Base-by-base conservation (phyloP, 805 yeast genomes). In the Saccharomycodes ludwigii region DNA sequence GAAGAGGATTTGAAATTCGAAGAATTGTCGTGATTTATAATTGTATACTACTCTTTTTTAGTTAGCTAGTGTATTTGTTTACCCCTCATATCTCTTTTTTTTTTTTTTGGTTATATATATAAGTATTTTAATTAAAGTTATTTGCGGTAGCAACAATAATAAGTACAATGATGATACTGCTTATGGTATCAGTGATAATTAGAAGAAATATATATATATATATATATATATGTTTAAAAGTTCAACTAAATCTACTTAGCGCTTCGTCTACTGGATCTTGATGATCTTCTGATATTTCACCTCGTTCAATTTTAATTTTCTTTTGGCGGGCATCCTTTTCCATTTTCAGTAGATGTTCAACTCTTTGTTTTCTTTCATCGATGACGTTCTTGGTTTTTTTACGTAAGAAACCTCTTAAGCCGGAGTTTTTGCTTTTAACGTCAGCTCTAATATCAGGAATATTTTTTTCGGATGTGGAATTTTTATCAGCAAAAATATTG, bases 351-450 rank as follows among this genome's bases (percentile, higher is more conserved):
- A 81, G 81, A 34, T 68, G 69, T 50, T 86, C 86, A 9, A 82
- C 65, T 41, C 93, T 73, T 51, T 77, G 48, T 44, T 76, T 77
- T 47, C 95, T 75, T 54, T 84, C 83, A 52, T 84, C 94, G 39
- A 86, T 72, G 27, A 85, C 86, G 49, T 85, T 85, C 52, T 71
- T 74, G 34, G 76, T 74, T 66, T 78, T 80, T 68, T 82, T 86
- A 53, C 94, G 74, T 56, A 81, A 59, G 52, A 76, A 75, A 33
- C 76, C 70, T 51, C 95, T 76, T 38, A 88, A 59, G 2, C 85
- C 76, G 6, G 96, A 83, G 58, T 85, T 83, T 56, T 80, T 80
- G 29, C 83, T 80, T 49, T 73, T 74, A 23, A 74, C 75, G 19
- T 74, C 75, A 2, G 94, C 81, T 40, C 70, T 71, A 11, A 79